Base-by-base conservation (phyloP, 345 rosid genomes). In the Carallia brachiata region DNA sequence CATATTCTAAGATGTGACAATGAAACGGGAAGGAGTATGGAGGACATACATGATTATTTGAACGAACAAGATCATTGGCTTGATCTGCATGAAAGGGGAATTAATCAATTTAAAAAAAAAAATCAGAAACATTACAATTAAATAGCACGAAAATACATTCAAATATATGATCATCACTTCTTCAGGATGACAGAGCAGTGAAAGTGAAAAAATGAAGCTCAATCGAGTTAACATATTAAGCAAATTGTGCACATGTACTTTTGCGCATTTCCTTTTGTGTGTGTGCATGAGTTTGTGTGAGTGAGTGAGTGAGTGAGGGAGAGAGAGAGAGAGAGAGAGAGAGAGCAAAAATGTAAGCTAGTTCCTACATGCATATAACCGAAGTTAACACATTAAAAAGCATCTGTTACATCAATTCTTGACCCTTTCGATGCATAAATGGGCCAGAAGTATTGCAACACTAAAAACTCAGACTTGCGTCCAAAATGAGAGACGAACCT, bases 21-120 rank as follows among this genome's bases (percentile, higher is more conserved):
- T 40, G 37, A 30, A 27, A 66, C 54, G 37, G 50, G 30, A 30
- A 77, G 34, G 27, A 6, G 5, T 58, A 61, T 47, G 27, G 56
- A 71, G 15, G 70, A 23, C 37, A 8, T 59, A 91, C 97, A 91
- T 82, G 88, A 74, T 84, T 82, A 63, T 59, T 71, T 47, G 84
- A 81, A 68, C 69, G 79, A 72, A 47, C 52, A 58, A 54, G 58
- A 30, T 48, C 18, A 68, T 65, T 78, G 77, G 62, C 72, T 78
- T 79, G 78, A 86, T 82, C 97, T 91, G 90, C 79, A 80, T 18
- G 77, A 72, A 68, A 36, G 77, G 66, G 77, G 66, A 9, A 66
- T 66, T 18, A 39, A 70, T 74, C 64, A 74, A 61, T 23, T 58
- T 58, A 47, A 55, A 67, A 0, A 54, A 23, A 37, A 15, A 52